Base-by-base conservation (phyloP, 768 basidiomycete species). In the Lentinula aciculospora region DNA sequence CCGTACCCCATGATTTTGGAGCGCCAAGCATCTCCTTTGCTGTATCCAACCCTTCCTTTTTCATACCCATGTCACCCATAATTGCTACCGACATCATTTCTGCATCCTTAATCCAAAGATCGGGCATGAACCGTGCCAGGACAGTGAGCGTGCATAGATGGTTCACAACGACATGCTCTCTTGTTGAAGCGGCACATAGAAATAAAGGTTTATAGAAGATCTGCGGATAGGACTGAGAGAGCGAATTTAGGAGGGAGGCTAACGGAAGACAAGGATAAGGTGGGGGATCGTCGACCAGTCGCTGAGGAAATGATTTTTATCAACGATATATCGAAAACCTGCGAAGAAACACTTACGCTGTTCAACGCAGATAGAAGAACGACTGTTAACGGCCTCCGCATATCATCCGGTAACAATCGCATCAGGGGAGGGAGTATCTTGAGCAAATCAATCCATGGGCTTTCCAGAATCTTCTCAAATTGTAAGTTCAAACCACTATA, bases 11-110 rank as follows among this genome's bases (percentile, higher is more conserved):
- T 23, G 64, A 37, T 15, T 61, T 54, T 1, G n/a, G 29, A 6
- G n/a, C 21, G 17, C 31, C 29, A 40, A 46, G 10, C 7, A 10
- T 34, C 13, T 46, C 37, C 28, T 53, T 44, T 1, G 44, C 15
- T n/a, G 29, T 19, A 10, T 17, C 15, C 13, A 34, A 40, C 21
- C 12, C 27, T 60, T 1, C 53, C 58, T 2, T 58, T 58, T 28
- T 47, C 63, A 12, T 60, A 58, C n/a, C 50, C 28, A 23, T 68
- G 60, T 82, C 81, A 57, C 79, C 82, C 76, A 86, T 79, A 40
- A 90, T 65, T 9, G 85, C 88, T 2, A 90, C 77, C 3, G 84
- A 75, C 63, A 89, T 72, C 88, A 92, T 91, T 63, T 90, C 89
- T 5, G 83, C 74, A 66, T 90, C 83, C 23, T 79, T 76, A 6